These are phyloP conservation scores for Globisporangium lucens DNA, from an alignment of 352 stramenopile species.

Conservation along the genomic window DNA sequence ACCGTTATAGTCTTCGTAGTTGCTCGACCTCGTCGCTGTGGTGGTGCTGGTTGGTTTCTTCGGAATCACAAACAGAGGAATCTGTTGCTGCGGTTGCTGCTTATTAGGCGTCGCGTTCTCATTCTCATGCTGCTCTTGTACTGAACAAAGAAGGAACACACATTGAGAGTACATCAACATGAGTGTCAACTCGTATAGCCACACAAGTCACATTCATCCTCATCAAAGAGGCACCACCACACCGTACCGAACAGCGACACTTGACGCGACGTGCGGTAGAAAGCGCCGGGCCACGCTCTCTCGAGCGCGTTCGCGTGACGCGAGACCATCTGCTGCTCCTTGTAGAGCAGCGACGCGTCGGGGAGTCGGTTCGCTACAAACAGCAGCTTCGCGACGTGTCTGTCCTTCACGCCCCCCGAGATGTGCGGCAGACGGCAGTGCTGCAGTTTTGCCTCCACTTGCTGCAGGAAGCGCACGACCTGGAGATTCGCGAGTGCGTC, in stretches of 20 bases:
- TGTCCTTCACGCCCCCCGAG: conserved; percentile 42
- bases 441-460: conserved; percentile 47
- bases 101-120: conserved; percentile 16
- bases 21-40: conserved; percentile 5
- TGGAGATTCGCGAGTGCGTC: conserved; percentile 38
- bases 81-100: conserved; percentile 5
- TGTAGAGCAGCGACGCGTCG: conserved; percentile 26
- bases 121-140: conserved; percentile 14
- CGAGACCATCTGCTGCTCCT: conserved; percentile 30
- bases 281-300: conserved; percentile 26
- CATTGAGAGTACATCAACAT: not conserved
- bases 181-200: not conserved
- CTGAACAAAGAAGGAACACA: conserved; percentile 15
- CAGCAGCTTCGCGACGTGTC: conserved; percentile 54
- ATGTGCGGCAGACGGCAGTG: conserved; percentile 60
- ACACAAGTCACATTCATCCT: not conserved
- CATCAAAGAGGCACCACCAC: not conserved
- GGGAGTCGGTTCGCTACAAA: conserved; percentile 56
- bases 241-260: conserved; percentile 8
- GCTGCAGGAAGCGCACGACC: conserved; percentile 45
- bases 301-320: conserved; percentile 39
- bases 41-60: conserved; percentile 2
- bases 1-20: conserved; percentile 32
- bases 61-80: conserved; percentile 16
- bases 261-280: conserved; percentile 13